phyloP scores from a whole-genome alignment of 768 basidiomycete species.

The Mycena crocata region DNA sequence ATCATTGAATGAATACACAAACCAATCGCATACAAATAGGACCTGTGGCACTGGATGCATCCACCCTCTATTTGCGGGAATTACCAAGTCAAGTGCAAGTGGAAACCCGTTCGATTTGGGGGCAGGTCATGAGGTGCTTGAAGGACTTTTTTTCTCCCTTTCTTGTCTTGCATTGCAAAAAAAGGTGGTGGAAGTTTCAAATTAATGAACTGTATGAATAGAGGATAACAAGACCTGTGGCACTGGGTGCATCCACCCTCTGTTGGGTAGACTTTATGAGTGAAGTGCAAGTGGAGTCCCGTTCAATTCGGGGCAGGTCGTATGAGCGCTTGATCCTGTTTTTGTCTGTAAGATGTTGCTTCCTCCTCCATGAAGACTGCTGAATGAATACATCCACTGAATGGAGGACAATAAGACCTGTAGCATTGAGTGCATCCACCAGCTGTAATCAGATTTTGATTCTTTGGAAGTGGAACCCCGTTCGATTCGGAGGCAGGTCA shows the following conservation, averaged over 20 bases:
- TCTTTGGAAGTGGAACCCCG: neutral
- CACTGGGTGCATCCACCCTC: neutral
- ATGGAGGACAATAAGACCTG: neutral
- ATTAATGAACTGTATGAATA: neutral
- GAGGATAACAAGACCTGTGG: neutral
- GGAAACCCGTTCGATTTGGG: neutral
- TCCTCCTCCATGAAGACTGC: neutral
- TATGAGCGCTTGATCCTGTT: too few species aligned
- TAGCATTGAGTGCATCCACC: neutral
- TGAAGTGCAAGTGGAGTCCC: too few species aligned
- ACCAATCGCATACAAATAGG: neutral
- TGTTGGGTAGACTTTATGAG: too few species aligned
- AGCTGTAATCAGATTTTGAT: too few species aligned
- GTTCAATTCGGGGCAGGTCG: too few species aligned
- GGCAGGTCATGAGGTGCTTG: neutral
- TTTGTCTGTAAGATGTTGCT: too few species aligned
- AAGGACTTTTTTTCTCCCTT: neutral
- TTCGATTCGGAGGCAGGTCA: constrained; percentile 9
- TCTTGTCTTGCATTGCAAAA: neutral
- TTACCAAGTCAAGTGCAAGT: neutral
- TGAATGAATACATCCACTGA: neutral
- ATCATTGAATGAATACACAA: neutral
- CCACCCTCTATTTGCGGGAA: too few species aligned
- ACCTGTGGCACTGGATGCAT: constrained; percentile 2
- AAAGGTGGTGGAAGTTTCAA: neutral